A percentile compares a stretch with the other conserved stretches of the same genome.
phyloP scores from a whole-genome alignment of 1,284 basidiomycete genomes.

The Irpex sp. region DNA sequence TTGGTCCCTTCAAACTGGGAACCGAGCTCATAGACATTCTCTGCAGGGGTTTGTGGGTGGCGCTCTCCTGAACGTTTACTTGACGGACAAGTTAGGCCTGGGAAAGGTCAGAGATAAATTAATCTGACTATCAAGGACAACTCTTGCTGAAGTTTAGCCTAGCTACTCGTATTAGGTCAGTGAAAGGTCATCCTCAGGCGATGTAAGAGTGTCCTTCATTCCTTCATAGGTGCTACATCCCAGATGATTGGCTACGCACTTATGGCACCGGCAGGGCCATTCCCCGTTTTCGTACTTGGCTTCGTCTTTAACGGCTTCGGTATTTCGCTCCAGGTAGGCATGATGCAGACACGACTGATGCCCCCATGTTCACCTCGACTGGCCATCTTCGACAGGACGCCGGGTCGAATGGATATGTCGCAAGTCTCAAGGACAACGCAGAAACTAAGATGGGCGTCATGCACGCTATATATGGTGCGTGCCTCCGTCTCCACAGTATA shows the following conservation, averaged over 20 bases:
- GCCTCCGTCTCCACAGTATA: not conserved
- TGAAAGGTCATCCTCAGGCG: not conserved
- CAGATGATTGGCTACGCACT: slow-evolving; percentile 47
- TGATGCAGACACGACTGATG: not conserved
- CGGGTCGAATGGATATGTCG: slow-evolving; percentile 54
- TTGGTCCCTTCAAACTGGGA: no score
- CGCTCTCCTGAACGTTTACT: slow-evolving; percentile 43
- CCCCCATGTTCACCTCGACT: not conserved
- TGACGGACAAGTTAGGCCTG: slow-evolving; percentile 51
- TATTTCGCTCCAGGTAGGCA: slow-evolving; percentile 44
- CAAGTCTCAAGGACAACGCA: slow-evolving; percentile 41
- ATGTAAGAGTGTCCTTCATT: not conserved
- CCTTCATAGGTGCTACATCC: slow-evolving; percentile 26
- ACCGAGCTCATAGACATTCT: not conserved
- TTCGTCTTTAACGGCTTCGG: slow-evolving; percentile 65
- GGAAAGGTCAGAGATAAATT: slow-evolving; percentile 39
- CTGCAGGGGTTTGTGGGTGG: slow-evolving; percentile 46
- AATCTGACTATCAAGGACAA: not conserved
- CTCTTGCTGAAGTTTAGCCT: not conserved
- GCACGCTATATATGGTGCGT: slow-evolving; percentile 44
- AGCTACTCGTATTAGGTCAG: slow-evolving; percentile 26
- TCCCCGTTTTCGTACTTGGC: slow-evolving; percentile 56
- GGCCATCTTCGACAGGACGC: slow-evolving; percentile 36
- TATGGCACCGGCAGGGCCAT: slow-evolving; percentile 57
- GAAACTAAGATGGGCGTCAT: slow-evolving; percentile 59